Base-by-base conservation (phyloP, 2,329 filamentous ascomycete genomes). In the Aspergillus terreus region DNA sequence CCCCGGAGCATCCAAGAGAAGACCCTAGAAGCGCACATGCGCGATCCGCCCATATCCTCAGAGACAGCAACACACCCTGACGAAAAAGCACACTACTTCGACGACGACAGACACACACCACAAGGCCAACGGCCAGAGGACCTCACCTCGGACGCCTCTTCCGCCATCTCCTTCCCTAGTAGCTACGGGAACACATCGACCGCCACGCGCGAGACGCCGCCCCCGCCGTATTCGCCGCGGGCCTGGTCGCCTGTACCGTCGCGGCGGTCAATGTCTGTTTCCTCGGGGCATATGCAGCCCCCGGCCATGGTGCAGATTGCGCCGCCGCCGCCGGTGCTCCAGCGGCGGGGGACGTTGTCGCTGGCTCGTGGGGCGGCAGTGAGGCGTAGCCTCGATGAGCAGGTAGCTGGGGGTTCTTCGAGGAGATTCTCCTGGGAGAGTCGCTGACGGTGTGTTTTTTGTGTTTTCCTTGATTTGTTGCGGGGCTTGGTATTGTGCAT, bases 141-240 rank as follows among this genome's bases (percentile, higher is more conserved):
- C 38, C 57, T 63, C 30, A 63, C 67, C 0, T 70, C 69, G 3
- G 71, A 74, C 53, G 64, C 60, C 36, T 73, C 72, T 17, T 75
- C 72, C 4, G 64, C 68, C 10, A 61, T 72, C 46, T 75, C 72
- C 9, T 70, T 71, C 47, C 70, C 71, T 2, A 74, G 71, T 56
- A 74, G 70, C 47, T 73, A 72, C 55, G 72, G 72, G 6, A 73
- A 74, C 51, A 75, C 72, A 3, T 75, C 72, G 0, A 75, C 72
- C 3, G 72, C 71, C 7, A 75, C 72, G 4, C 59, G 70, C 14
- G 71, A 74, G 33, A 74, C 72, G 0, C 72, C 71, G 2, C 72
- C 72, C 4, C 72, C 72, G 27, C 70, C 72, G 7, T 75, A 75
- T 47, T 74, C 71, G 2, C 61, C 68, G 2, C 62, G 61, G 0